Evolutionary conservation across 192 early-diverging fungal genomes (phyloP), one percentile per base, ranked within the genome.

Genomic region (Mortierella antarctica): DNA sequence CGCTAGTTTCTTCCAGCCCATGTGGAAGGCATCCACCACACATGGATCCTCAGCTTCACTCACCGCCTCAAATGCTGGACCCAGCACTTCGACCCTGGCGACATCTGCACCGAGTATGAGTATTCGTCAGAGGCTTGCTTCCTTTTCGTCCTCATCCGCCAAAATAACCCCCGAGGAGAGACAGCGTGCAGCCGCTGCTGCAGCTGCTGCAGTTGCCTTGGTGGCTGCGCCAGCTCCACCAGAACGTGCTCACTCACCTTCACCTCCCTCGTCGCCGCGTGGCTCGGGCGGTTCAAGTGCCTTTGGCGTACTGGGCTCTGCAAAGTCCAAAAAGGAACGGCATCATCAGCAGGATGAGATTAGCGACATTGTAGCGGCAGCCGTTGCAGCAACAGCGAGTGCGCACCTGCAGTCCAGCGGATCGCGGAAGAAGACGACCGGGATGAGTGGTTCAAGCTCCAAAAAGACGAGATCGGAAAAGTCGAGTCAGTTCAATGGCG

Each of bases 1-100:
- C 14, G 77, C 77, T 17, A 80, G 70, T 41, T 80, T 80, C 44
- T 80, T 80, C 11, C 77, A 80, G 31, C 77, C 77, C 7, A 78
- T 78, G 21, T 78, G 77, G 77, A 80, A 80, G 40, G 2, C 63
- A 6, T 51, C 49, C 2, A 47, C 12, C 17, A 59, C 49, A 15
- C 70, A 67, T 21, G 63, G 61, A 8, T 57, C 74, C n/a, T 58
- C 58, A 0, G 15, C 70, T 52, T 62, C 70, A 44, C 14, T 40
- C 8, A 2, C 42, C 14, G 23, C 64, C 15, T 52, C 18, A 14
- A 67, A 47, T 17, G 63, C 47, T 8, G 54, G 47, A 10, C 11
- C 58, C 8, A 56, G 49, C 1, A 13, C 53, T n/a, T 62, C 73
- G 8, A 40, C 42, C 1, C 40, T 78, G 56, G 75, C 75, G 1